These are phyloP conservation scores for Pavlovales sp. DNA, from an alignment of 208 protist genomes.

Conservation along the genomic window DNA sequence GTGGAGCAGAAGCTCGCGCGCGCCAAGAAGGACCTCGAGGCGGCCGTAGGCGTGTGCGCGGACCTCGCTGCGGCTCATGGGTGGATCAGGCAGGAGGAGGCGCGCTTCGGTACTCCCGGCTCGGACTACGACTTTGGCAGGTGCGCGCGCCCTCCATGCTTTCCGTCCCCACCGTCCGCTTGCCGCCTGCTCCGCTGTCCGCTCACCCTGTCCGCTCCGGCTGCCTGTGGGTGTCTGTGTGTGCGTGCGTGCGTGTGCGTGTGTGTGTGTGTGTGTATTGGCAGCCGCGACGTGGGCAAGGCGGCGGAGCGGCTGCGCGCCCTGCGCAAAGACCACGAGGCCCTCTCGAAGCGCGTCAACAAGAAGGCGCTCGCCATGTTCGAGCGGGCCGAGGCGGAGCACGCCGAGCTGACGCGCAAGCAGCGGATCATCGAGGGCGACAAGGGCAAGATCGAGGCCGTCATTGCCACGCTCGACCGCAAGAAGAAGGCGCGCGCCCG, in stretches of 20 bases:
- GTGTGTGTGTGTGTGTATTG: not conserved
- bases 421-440: constrained; percentile 84
- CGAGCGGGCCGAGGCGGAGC: constrained; percentile 89
- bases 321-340: constrained; percentile 45
- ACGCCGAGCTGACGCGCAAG: constrained; percentile 90
- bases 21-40: not conserved
- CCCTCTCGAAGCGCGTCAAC: constrained; percentile 57
- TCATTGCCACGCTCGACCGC: constrained; percentile 91
- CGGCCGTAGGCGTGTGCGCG: not conserved
- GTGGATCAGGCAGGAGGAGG: not conserved
- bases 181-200: too few relatives aligned
- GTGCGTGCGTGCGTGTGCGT: not conserved
- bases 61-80: not conserved
- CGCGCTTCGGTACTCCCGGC: not conserved
- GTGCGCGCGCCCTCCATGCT: too few relatives aligned
- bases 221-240: too few relatives aligned
- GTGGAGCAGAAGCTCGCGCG: not conserved
- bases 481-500: constrained; percentile 83
- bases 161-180: too few relatives aligned
- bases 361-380: constrained; percentile 76
- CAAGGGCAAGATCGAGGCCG: constrained; percentile 77
- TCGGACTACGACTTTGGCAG: not conserved
- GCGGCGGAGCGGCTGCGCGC: not conserved
- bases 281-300: not conserved
- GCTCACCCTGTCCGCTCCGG: too few relatives aligned